phyloP scores from a whole-genome alignment of 225 moss, liverwort and hornwort genomes.

The Ulota crispa region DNA sequence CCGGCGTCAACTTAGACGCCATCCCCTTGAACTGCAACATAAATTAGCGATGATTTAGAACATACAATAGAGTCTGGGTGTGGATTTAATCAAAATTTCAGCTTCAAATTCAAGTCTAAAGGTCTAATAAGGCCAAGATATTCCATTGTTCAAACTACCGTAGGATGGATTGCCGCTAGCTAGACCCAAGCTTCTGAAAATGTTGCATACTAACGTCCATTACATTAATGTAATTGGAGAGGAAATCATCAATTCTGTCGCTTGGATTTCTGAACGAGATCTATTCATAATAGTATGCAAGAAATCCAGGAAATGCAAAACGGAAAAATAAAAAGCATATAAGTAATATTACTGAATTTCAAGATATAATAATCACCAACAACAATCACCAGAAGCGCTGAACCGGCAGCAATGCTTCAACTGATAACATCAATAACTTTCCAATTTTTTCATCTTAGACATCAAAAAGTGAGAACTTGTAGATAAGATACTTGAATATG shows the following conservation, averaged over 20 bases:
- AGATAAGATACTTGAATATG: background rate
- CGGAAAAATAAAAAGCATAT: background rate
- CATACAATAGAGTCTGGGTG: background rate
- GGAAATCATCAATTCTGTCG: background rate
- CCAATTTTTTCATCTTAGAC: background rate
- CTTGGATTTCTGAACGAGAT: background rate
- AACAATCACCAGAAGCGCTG: background rate
- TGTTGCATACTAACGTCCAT: background rate
- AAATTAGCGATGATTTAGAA: background rate
- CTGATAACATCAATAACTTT: background rate
- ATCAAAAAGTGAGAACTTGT: background rate
- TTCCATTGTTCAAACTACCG: background rate
- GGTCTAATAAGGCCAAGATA: background rate
- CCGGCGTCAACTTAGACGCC: constrained; percentile 46
- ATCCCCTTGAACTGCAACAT: constrained; percentile 57
- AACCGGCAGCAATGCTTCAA: constrained; percentile 2
- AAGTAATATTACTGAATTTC: background rate
- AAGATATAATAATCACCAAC: background rate
- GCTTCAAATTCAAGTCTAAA: background rate
- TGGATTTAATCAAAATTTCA: background rate
- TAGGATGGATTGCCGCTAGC: background rate
- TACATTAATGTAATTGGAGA: background rate
- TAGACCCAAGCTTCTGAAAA: background rate
- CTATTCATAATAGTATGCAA: background rate
- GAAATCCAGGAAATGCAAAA: background rate